Evolutionary conservation across 73 alveolate species (phyloP), one percentile per base, ranked within the genome.

Genomic region (Uronychia setigera): DNA sequence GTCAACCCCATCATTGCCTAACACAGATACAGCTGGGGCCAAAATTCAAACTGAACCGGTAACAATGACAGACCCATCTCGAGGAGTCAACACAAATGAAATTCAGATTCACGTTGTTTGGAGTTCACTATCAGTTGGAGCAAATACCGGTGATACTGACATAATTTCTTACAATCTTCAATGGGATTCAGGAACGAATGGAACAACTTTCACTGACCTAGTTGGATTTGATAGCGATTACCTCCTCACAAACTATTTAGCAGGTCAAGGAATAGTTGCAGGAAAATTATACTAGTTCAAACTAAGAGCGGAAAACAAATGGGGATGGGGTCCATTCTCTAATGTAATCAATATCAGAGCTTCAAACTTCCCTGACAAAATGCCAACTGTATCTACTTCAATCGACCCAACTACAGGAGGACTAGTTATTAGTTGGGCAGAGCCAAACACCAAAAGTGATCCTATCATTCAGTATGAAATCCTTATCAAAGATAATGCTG

Each of bases 271-370:
- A 5, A 67, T 67, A 26, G 79, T 67, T 30, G 84, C 84, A 30
- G 92, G 92, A 0, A 35, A 34, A 0, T 46, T 67, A 0, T 86
- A 86, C 58, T 34, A 32, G n/a, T 78, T 86, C 87, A 35, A 57
- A 86, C 74, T 86, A 1, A 35, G 92, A 86, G 82, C 87, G 1
- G 59, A 79, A 79, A 86, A 86, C 58, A 33, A 5, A 25, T 79
- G 87, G 87, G 92, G 92, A 25, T 86, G 92, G 92, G 92, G 92
- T 29, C 29, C 76, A 0, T 79, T 29, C 60, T 86, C 92, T 0
- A 11, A 31, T 1, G 33, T 59, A 14, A 26, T 58, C 31, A 9
- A 27, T 27, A 78, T 86, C 25, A 78, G 59, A 27, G 92, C 92
- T 19, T 60, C 92, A 1, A 59, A 85, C 32, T 29, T 14, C 30